Conservation (phyloP, 306 rosid genomes). For the Delonix regia region DNA sequence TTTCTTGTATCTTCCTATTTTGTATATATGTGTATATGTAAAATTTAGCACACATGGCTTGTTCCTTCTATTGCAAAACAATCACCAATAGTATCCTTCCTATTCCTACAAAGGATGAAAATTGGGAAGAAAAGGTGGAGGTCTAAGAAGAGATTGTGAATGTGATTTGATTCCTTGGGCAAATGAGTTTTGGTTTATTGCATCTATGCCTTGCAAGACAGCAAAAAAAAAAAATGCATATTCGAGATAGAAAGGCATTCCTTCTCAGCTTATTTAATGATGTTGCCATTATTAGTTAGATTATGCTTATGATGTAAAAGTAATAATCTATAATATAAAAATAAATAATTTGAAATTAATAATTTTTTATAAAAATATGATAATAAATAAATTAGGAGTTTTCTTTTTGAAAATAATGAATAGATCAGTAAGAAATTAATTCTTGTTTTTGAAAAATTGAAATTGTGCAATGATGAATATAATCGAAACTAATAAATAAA, state of each 20-base stretch:
- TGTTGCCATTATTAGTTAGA: constrained; percentile 80
- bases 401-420: too few species aligned
- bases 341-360: too few species aligned
- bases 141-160: constrained; percentile 79
- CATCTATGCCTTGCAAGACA: constrained; percentile 93
- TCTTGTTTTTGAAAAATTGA: too few species aligned
- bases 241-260: constrained; percentile 93
- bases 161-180: constrained; percentile 89
- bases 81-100: constrained; percentile 63
- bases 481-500: too few species aligned
- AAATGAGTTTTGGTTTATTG: constrained; percentile 69
- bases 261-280: constrained; percentile 91
- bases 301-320: too few species aligned
- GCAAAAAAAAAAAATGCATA: constrained; percentile 90
- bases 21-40: too few species aligned
- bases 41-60: constrained; percentile 99
- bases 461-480: too few species aligned
- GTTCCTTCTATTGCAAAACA: constrained; percentile 89
- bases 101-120: constrained; percentile 83
- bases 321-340: too few species aligned
- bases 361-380: too few species aligned
- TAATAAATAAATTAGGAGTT: too few species aligned
- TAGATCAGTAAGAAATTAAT: too few species aligned
- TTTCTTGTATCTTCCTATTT: too few species aligned
- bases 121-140: constrained; percentile 98